phyloP scores from a whole-genome alignment of 352 stramenopile species.

The Chrysophaeum taylorii region DNA sequence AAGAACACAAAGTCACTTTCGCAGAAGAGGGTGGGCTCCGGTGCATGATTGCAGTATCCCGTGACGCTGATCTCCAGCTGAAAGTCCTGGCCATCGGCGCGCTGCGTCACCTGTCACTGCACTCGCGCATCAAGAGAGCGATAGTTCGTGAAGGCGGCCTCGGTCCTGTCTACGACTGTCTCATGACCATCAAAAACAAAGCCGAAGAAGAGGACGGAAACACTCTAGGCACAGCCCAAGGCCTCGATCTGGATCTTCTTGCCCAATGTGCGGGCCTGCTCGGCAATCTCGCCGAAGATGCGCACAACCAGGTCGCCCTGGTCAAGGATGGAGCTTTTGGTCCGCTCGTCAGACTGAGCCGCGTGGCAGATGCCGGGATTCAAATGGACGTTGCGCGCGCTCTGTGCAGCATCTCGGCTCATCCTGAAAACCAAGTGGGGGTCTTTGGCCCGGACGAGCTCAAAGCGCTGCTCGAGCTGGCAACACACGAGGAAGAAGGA shows the following conservation, averaged over 20 bases:
- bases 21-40: constrained; percentile 67
- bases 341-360: constrained; percentile 52
- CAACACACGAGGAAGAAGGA: constrained; percentile 56
- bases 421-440: constrained; percentile 73
- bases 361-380: constrained; percentile 59
- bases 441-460: constrained; percentile 69
- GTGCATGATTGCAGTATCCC: constrained; percentile 64
- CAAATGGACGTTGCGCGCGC: constrained; percentile 69
- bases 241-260: constrained; percentile 60
- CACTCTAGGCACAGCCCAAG: constrained; percentile 16
- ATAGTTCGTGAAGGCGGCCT: constrained; percentile 47
- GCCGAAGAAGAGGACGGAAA: not conserved
- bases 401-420: constrained; percentile 78
- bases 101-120: constrained; percentile 72
- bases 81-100: constrained; percentile 70
- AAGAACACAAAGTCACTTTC: constrained; percentile 73
- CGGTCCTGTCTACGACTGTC: constrained; percentile 36
- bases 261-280: constrained; percentile 72
- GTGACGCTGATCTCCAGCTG: constrained; percentile 58
- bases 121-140: constrained; percentile 43
- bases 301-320: constrained; percentile 68
- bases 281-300: constrained; percentile 78
- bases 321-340: constrained; percentile 59
- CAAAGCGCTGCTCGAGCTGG: constrained; percentile 58
- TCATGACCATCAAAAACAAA: constrained; percentile 21